phyloP scores from a whole-genome alignment of 1,284 basidiomycete genomes.

The Albatrellus sp. region DNA sequence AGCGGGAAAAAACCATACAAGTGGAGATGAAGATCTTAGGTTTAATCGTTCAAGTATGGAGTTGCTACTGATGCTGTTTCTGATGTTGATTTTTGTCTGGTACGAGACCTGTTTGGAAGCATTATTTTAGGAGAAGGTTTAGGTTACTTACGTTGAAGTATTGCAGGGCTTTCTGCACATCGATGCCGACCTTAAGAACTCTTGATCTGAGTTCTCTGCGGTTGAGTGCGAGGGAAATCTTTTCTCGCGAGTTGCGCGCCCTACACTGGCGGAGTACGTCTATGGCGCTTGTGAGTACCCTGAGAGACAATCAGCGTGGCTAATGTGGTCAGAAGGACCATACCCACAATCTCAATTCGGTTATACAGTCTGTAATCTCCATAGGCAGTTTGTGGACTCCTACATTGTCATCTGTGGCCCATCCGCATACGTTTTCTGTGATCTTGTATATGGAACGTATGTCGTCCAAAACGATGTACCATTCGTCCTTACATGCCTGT shows the following conservation, averaged over 20 bases:
- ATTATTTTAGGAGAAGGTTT: no score
- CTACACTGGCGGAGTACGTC: constrained; percentile 5
- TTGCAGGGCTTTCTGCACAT: constrained; percentile 6
- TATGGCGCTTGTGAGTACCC: neutral
- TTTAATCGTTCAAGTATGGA: no score
- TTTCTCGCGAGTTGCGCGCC: constrained; percentile 4
- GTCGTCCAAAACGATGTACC: constrained; percentile 8
- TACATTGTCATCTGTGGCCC: neutral
- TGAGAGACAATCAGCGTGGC: no score
- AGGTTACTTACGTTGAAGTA: constrained; percentile 5
- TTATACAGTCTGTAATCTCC: constrained; percentile 1
- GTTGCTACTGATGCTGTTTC: no score
- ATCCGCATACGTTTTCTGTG: constrained; percentile 5
- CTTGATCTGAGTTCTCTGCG: constrained; percentile 7
- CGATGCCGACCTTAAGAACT: constrained; percentile 7
- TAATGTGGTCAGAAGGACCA: neutral
- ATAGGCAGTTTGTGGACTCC: constrained; percentile 6
- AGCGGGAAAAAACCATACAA: no score
- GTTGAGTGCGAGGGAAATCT: constrained; percentile 3
- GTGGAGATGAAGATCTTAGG: no score
- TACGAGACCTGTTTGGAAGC: no score
- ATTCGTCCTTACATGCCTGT: constrained; percentile 6
- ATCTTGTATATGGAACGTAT: constrained; percentile 4
- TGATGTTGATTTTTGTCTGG: no score
- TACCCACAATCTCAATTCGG: neutral